phyloP scores from a whole-genome alignment of 2,329 filamentous ascomycete species.

The Diplodia seriata region DNA sequence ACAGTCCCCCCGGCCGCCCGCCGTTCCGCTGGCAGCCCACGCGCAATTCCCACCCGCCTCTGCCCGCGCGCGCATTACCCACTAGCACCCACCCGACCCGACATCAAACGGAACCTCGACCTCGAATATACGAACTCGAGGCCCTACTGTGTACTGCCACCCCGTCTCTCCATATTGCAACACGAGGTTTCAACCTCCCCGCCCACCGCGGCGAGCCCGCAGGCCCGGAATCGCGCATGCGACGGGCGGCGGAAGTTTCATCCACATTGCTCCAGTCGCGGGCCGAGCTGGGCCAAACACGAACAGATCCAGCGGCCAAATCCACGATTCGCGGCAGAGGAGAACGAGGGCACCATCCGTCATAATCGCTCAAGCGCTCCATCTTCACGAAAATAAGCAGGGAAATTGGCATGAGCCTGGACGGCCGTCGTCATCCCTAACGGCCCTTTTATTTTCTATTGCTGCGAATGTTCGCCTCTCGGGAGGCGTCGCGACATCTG shows the following conservation, averaged over 20 bases:
- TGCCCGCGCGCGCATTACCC: slow-evolving; percentile 6
- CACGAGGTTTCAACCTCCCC: slow-evolving; percentile 22
- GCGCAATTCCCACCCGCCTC: slow-evolving; percentile 7
- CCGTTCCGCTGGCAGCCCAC: slow-evolving; percentile 13
- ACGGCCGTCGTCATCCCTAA: slow-evolving; percentile 8
- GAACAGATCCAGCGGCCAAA: background rate
- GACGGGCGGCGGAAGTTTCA: slow-evolving; percentile 18
- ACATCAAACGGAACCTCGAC: slow-evolving; percentile 4
- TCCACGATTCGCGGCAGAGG: background rate
- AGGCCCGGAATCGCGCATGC: background rate
- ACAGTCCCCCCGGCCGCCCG: slow-evolving; percentile 12
- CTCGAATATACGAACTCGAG: slow-evolving; percentile 17
- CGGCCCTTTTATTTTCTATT: slow-evolving; percentile 1
- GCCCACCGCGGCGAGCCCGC: no score
- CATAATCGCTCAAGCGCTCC: slow-evolving; percentile 8
- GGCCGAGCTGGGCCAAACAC: slow-evolving; percentile 5
- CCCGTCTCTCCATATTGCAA: background rate
- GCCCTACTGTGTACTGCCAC: background rate
- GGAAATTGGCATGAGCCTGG: slow-evolving; percentile 10
- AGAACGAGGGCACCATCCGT: background rate
- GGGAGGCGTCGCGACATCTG: background rate
- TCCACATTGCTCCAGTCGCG: slow-evolving; percentile 15
- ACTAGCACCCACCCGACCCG: background rate
- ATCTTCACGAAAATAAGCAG: background rate
- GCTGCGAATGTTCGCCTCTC: background rate